These are phyloP conservation scores for Ogataea methylovora DNA, from an alignment of 805 yeast species.

Conservation along the genomic window DNA sequence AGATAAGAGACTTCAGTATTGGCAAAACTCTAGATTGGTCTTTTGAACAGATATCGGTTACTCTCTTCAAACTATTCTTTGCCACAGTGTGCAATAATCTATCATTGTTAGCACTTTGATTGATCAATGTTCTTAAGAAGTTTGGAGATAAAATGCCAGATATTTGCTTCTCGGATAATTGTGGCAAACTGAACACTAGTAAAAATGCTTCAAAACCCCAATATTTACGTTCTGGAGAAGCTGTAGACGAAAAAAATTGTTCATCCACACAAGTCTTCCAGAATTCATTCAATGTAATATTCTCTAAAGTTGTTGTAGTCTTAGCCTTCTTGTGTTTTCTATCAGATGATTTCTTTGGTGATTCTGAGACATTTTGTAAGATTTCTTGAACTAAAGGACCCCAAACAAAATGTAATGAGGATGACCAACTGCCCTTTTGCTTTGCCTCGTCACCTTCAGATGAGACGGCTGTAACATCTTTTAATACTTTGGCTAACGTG, in stretches of 20 bases:
- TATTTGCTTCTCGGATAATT: slow-evolving; percentile 9
- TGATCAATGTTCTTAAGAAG: slow-evolving; percentile 62
- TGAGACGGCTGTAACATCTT: slow-evolving; percentile 30
- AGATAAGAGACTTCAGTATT: slow-evolving; percentile 24
- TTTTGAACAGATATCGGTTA: slow-evolving; percentile 30
- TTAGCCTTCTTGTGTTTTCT: slow-evolving; percentile 28
- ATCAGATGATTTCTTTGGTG: slow-evolving; percentile 15
- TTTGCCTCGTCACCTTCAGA: slow-evolving; percentile 26
- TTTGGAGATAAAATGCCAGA: slow-evolving; percentile 47
- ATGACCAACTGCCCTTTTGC: slow-evolving; percentile 66
- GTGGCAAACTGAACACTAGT: slow-evolving; percentile 30
- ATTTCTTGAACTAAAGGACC: slow-evolving; percentile 43
- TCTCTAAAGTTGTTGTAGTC: slow-evolving; percentile 6
- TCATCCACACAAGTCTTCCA: slow-evolving; percentile 81
- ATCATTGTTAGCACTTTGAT: slow-evolving; percentile 63
- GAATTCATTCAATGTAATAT: slow-evolving; percentile 49
- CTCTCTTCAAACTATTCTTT: slow-evolving; percentile 36
- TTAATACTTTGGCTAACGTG: slow-evolving; percentile 52
- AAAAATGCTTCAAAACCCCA: slow-evolving; percentile 76
- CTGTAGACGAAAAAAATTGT: slow-evolving; percentile 61
- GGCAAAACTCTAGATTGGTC: slow-evolving; percentile 28
- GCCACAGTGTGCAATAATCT: slow-evolving; percentile 66
- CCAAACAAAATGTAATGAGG: slow-evolving; percentile 77
- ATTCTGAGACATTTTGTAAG: slow-evolving; percentile 8
- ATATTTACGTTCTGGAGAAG: slow-evolving; percentile 81